Evolutionary conservation across 208 protist genomes (phyloP), one percentile per base, ranked within the genome.

Genomic region (Wallacemonas rigidus): DNA sequence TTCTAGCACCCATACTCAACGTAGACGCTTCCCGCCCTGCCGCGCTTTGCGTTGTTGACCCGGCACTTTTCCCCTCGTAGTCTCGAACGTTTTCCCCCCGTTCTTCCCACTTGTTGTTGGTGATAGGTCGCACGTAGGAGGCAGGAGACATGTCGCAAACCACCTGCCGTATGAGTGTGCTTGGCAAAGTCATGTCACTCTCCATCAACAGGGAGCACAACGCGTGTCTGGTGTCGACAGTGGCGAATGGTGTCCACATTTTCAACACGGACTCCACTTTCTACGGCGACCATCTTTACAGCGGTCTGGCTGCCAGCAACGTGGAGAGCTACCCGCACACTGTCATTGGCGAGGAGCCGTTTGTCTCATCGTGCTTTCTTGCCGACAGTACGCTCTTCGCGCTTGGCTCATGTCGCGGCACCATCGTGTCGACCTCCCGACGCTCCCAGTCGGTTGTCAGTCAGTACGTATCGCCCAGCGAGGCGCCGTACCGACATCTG

Each of bases 261-360:
- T 87, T 89, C 50, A 71, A 84, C 68, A 56, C 82, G 9, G 71
- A 87, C 41, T 75, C 81, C 17, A 45, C 62, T 44, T 86, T 83
- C 45, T 77, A 79, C 65, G 80, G 81, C 43, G 77, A 69, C 14
- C 70, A 79, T 41, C 56, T 82, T 2, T 56, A 69, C n/a, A 26
- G 43, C 5, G 76, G 77, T 1, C 45, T 83, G 15, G 76, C 76
- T 8, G 68, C 79, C 14, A 77, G 72, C 51, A 76, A 70, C 51
- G 83, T 88, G 35, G 83, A 88, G 56, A 88, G 74, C 57, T 88
- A 86, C 69, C 74, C 83, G 2, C 82, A 81, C 64, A 40, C 61
- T 44, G 55, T 57, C 5, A 54, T 86, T 40, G 74, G 80, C 38
- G 77, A 83, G 3, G 77, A 79, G 8, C 76, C 83, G 38, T 58